Evolutionary conservation across 768 basidiomycete genomes (phyloP).

Genomic region (Gymnopilus dilepis): DNA sequence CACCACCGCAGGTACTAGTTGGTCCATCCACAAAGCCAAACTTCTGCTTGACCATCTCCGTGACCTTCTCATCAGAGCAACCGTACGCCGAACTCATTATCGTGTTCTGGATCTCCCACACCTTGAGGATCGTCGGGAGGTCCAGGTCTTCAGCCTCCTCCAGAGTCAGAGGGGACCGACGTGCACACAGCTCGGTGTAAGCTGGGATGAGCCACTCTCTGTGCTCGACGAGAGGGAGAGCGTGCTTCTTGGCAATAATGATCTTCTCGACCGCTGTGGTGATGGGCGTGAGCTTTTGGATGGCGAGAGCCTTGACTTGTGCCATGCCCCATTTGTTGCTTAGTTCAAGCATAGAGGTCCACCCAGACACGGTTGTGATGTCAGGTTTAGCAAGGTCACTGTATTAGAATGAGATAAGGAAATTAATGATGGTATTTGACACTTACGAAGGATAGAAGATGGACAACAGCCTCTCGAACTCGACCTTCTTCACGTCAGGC

Average conservation of each 20-base stretch:
- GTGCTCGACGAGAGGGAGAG: constrained; percentile 21
- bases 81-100: constrained; percentile 16
- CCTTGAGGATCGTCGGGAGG: constrained; percentile 34
- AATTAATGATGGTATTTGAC: background rate
- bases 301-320: constrained; percentile 36
- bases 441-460: constrained; percentile 43
- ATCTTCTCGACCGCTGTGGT: constrained; percentile 39
- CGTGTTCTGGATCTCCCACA: constrained; percentile 39
- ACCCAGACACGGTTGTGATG: constrained; percentile 39
- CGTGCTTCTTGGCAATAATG: constrained; percentile 33
- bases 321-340: constrained; percentile 35
- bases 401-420: background rate
- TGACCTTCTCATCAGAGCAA: constrained; percentile 11
- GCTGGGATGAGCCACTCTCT: constrained; percentile 42
- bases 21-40: constrained; percentile 20
- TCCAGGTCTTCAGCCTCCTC: constrained; percentile 37
- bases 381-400: constrained; percentile 37
- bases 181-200: constrained; percentile 38
- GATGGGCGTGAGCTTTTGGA: constrained; percentile 32
- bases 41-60: constrained; percentile 24
- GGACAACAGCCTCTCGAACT: constrained; percentile 38
- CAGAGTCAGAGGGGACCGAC: constrained; percentile 29
- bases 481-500: constrained; percentile 43
- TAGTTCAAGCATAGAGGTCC: constrained; percentile 42
- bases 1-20: too few species aligned